These are phyloP conservation scores for Aurantiochytrium sp. DNA, from an alignment of 108 stramenopile species.

Conservation along the genomic window DNA sequence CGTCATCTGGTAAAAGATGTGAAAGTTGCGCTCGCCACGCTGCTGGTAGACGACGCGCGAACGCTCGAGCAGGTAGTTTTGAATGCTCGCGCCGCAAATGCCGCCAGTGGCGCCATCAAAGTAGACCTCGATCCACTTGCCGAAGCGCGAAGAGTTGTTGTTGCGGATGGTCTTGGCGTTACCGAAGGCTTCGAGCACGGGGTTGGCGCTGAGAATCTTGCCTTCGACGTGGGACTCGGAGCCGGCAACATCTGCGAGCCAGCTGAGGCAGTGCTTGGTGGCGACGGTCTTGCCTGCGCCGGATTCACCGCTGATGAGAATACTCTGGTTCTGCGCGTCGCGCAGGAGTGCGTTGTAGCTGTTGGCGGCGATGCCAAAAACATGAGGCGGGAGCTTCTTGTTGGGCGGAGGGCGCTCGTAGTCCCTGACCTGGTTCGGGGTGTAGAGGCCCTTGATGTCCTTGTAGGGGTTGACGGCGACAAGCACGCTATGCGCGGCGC, in stretches of 20 bases:
- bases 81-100: slow-evolving; percentile 12
- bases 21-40: slow-evolving; percentile 41
- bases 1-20: slow-evolving; percentile 40
- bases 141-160: slow-evolving; percentile 97
- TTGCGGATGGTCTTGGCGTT: slow-evolving; percentile 59
- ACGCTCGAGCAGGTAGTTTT: slow-evolving; percentile 32
- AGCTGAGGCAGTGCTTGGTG: slow-evolving; percentile 86
- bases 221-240: slow-evolving; percentile 9
- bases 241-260: slow-evolving; percentile 54
- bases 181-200: slow-evolving; percentile 30
- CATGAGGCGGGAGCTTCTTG: slow-evolving; percentile 60
- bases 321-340: slow-evolving; percentile 64
- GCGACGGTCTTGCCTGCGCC: slow-evolving; percentile 93
- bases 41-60: slow-evolving; percentile 26
- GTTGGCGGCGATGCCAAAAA: slow-evolving; percentile 76
- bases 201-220: slow-evolving; percentile 28
- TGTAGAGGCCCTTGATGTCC: neutral
- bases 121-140: slow-evolving; percentile 80
- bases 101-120: slow-evolving; percentile 33
- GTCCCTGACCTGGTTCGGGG: neutral
- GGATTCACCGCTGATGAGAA: slow-evolving; percentile 83
- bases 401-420: neutral
- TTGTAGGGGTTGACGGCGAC: slow-evolving; percentile 28
- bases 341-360: slow-evolving; percentile 82
- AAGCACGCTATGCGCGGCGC: slow-evolving; percentile 44